These are phyloP conservation scores for Cichorium intybus DNA, from an alignment of 140 eudicot genomes.

Conservation along the genomic window DNA sequence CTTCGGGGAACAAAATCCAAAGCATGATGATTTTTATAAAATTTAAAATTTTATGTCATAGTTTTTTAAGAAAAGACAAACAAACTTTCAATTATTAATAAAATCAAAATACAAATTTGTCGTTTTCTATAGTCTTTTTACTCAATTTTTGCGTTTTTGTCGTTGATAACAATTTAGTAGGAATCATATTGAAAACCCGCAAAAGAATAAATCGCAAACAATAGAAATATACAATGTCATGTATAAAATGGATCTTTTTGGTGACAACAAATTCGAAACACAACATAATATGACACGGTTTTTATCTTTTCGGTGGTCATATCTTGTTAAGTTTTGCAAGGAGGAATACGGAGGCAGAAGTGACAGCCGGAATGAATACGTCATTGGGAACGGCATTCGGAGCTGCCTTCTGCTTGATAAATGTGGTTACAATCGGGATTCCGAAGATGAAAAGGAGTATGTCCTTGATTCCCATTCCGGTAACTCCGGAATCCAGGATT, in stretches of 20 bases:
- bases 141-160: no score
- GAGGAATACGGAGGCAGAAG: slow-evolving; percentile 79
- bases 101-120: no score
- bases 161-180: no score
- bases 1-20: no score
- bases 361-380: slow-evolving; percentile 65
- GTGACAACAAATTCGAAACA: not conserved
- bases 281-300: not conserved
- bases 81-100: no score
- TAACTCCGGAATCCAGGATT: slow-evolving; percentile 61
- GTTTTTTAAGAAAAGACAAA: no score
- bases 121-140: no score
- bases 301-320: slow-evolving; percentile 20
- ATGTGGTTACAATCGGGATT: slow-evolving; percentile 57
- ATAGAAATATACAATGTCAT: not conserved
- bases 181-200: not conserved
- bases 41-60: no score
- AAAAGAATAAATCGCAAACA: not conserved
- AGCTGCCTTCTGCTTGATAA: slow-evolving; percentile 53
- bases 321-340: slow-evolving; percentile 75
- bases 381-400: slow-evolving; percentile 66
- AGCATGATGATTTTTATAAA: no score
- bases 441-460: slow-evolving; percentile 69
- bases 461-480: slow-evolving; percentile 80
- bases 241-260: not conserved